Evolutionary conservation across 345 rosid genomes (phyloP).

Genomic region (Xanthoceras sorbifolium): DNA sequence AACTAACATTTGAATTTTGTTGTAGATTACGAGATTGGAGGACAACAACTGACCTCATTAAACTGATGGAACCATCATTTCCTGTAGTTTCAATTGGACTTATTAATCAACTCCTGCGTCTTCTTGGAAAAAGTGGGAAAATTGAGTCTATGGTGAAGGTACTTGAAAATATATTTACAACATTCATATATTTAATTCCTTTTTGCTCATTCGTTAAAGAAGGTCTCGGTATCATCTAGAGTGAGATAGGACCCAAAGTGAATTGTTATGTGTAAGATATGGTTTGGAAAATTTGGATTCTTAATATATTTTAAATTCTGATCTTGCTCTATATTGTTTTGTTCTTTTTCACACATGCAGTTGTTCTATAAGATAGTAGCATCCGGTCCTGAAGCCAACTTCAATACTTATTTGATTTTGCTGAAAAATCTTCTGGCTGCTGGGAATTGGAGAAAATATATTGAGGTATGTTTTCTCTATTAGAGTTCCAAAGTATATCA

Average conservation of each 20-base stretch:
- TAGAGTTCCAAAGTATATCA: not conserved
- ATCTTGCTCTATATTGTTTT: not conserved
- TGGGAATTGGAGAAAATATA: conserved; percentile 94
- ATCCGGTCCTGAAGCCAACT: conserved; percentile 59
- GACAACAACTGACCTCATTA: conserved; percentile 47
- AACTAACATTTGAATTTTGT: conserved; percentile 25
- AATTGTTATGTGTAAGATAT: not conserved
- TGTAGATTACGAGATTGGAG: conserved; percentile 83
- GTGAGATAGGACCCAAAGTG: not conserved
- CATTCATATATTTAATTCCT: not conserved
- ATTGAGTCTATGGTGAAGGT: conserved; percentile 86
- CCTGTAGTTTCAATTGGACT: conserved; percentile 62
- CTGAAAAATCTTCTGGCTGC: conserved; percentile 73
- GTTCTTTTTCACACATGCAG: conserved; percentile 40
- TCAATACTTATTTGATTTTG: conserved; percentile 58
- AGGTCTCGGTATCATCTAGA: not conserved
- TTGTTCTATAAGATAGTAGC: conserved; percentile 70
- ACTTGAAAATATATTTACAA: conserved; percentile 10
- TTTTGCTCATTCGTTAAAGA: not conserved
- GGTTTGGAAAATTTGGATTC: not conserved
- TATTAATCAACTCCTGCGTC: conserved; percentile 73
- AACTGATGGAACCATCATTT: conserved; percentile 72
- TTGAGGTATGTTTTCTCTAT: conserved; percentile 56
- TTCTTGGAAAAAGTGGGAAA: conserved; percentile 84
- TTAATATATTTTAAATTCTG: conserved; percentile 5